Evolutionary conservation across 1,284 basidiomycete genomes (phyloP).

Genomic region (Retiboletus flavoniger): DNA sequence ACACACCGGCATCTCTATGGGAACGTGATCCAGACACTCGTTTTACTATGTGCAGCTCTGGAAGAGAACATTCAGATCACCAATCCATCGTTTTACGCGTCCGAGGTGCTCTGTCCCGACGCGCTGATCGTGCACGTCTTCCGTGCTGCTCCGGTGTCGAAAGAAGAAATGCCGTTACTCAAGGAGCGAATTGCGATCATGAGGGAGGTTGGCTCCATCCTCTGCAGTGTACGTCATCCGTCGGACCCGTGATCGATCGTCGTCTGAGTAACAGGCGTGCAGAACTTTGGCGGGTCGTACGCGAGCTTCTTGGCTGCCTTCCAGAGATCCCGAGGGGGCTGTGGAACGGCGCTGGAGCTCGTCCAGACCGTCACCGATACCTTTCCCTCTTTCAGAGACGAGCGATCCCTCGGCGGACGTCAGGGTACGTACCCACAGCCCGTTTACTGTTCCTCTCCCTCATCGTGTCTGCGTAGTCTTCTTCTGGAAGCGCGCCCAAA

Average conservation of each 20-base stretch:
- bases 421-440: slow-evolving; percentile 44
- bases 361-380: slow-evolving; percentile 66
- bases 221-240: slow-evolving; percentile 54
- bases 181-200: slow-evolving; percentile 67
- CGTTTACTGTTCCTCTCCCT: slow-evolving; percentile 1
- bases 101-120: slow-evolving; percentile 63
- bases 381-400: slow-evolving; percentile 78
- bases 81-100: slow-evolving; percentile 72
- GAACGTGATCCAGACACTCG: neutral
- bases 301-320: slow-evolving; percentile 64
- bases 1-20: neutral
- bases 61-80: slow-evolving; percentile 73
- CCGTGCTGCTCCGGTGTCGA: slow-evolving; percentile 52
- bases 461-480: slow-evolving; percentile 45
- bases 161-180: slow-evolving; percentile 66
- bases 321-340: slow-evolving; percentile 45
- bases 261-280: slow-evolving; percentile 8
- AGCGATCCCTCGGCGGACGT: slow-evolving; percentile 53
- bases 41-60: slow-evolving; percentile 38
- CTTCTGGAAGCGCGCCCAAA: slow-evolving; percentile 84
- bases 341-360: slow-evolving; percentile 67
- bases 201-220: slow-evolving; percentile 67
- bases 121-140: slow-evolving; percentile 66
- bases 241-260: slow-evolving; percentile 8
- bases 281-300: slow-evolving; percentile 74